A percentile compares a stretch with the other conserved stretches of the same genome.
These are phyloP conservation scores for Senna siamea DNA, from an alignment of 306 rosid genomes.

Conservation along the genomic window DNA sequence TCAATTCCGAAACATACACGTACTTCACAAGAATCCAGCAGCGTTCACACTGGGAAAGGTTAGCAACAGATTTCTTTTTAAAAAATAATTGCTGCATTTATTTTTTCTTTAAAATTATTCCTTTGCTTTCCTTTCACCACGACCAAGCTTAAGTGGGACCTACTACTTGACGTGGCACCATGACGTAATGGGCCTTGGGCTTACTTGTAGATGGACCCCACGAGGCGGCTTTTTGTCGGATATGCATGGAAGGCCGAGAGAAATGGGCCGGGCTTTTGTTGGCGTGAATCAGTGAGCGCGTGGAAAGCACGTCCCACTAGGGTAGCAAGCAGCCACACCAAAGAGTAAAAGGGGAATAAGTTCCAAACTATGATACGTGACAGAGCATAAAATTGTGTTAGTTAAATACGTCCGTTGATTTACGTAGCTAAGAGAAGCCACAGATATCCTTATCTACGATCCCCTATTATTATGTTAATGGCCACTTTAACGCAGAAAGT, in stretches of 20 bases:
- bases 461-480: conserved; percentile 28
- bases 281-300: conserved; percentile 8
- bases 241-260: conserved; percentile 34
- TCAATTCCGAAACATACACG: not conserved
- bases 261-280: not conserved
- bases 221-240: conserved; percentile 42
- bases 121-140: not conserved
- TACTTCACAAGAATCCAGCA: conserved; percentile 30
- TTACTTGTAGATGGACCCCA: conserved; percentile 35
- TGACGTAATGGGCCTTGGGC: conserved; percentile 30
- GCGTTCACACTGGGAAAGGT: conserved; percentile 33
- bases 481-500: conserved; percentile 47
- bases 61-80: not conserved
- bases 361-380: conserved; percentile 41
- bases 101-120: not conserved
- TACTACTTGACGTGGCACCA: conserved; percentile 23
- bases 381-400: conserved; percentile 36
- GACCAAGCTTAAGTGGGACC: conserved; percentile 5
- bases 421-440: conserved; percentile 39
- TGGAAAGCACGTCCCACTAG: conserved; percentile 35
- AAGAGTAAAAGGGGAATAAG: conserved; percentile 58
- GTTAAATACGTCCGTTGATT: conserved; percentile 46
- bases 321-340: conserved; percentile 13
- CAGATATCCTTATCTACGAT: conserved; percentile 10
- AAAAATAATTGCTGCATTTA: too few relatives aligned